Base-by-base conservation (phyloP, 345 rosid species). In the Xanthoceras sorbifolium region DNA sequence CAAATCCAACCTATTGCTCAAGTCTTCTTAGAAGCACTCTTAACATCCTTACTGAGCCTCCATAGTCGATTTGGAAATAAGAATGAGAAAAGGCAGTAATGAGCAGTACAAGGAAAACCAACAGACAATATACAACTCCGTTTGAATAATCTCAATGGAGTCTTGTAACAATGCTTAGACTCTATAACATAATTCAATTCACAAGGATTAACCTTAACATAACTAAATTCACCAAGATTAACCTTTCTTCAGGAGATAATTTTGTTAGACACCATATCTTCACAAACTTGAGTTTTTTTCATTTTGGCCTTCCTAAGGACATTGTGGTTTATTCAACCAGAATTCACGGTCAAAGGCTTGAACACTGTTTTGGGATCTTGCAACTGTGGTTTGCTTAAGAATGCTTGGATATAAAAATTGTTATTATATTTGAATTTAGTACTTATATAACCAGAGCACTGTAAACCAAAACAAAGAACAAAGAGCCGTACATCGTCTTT, bases 401-500 rank as follows among this genome's bases (percentile, higher is more conserved):
- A 40, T 34, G 55, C 28, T 50, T 11, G 34, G 34, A 62, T 42
- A 72, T 5, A 63, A 29, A 57, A 73, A 23, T 25, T 28, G 48
- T 20, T 26, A 50, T 36, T 34, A 63, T 6, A 54, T 72, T 67
- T 50, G 52, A 64, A 57, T 61, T 57, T 42, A 78, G 55, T n/a
- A 17, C 42, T 63, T 23, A 57, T 38, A 70, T 42, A 70, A 34
- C 42, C 28, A 50, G 22, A 68, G 9, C 22, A 55, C 9, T 18
- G 46, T 1, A 66, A 38, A 73, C 26, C 23, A 57, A 59, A 72
- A 62, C 55, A 65, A 7, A 59, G 64, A 79, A 81, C 48, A 79
- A 74, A 63, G 67, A 70, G 64, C 44, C 88, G 74, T 88, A 93
- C 98, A 69, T 94, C 97, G 76, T 94, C 98, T 81, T 94, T 91